Evolutionary conservation across 2,329 filamentous ascomycete species (phyloP).

Genomic region (Fusarium sp.): DNA sequence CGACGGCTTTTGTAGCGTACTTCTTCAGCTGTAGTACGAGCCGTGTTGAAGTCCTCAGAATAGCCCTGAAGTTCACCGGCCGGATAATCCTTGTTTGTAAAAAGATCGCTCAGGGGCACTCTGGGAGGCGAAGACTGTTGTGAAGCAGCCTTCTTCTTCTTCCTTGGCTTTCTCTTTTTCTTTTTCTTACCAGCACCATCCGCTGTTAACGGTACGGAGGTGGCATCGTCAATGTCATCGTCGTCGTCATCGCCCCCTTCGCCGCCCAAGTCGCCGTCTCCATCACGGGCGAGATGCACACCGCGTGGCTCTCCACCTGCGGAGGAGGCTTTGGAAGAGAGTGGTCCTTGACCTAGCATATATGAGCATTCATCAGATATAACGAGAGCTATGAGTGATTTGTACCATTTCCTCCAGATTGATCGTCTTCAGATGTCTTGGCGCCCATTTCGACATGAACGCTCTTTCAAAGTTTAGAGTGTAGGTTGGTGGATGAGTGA

Average conservation of each 20-base stretch:
- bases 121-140: conserved; percentile 53
- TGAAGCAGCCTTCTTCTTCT: conserved; percentile 46
- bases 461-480: conserved; percentile 18
- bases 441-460: conserved; percentile 56
- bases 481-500: conserved; percentile 6
- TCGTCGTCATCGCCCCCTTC: conserved; percentile 50
- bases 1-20: conserved; percentile 39
- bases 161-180: conserved; percentile 47
- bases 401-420: conserved; percentile 52
- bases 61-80: conserved; percentile 50
- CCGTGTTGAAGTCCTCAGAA: conserved; percentile 33
- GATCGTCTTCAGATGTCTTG: conserved; percentile 56
- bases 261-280: conserved; percentile 57
- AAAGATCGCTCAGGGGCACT: conserved; percentile 51
- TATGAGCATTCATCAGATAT: conserved; percentile 15
- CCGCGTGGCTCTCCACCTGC: conserved; percentile 59
- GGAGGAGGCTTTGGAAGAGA: conserved; percentile 34
- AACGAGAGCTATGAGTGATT: background rate
- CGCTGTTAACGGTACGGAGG: conserved; percentile 41
- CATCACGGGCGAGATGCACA: conserved; percentile 57
- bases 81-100: conserved; percentile 48
- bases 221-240: conserved; percentile 47
- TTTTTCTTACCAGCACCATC: conserved; percentile 43
- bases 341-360: conserved; percentile 34
- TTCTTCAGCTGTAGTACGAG: conserved; percentile 47